These are phyloP conservation scores for Kazachstania bromeliacearum DNA, from an alignment of 805 yeast genomes.

Conservation along the genomic window DNA sequence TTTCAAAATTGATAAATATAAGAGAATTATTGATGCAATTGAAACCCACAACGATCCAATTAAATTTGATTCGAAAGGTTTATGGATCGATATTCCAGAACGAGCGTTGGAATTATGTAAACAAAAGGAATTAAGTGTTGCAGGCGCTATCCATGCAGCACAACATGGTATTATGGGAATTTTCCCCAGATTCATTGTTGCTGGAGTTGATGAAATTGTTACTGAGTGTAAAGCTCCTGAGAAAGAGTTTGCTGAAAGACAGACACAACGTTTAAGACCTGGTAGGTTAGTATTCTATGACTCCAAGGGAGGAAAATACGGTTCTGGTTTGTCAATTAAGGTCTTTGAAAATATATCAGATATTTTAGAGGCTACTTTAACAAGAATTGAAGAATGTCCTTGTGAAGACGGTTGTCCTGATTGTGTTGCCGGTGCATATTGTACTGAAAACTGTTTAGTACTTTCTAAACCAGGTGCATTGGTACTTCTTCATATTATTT, in stretches of 20 bases:
- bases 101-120: slow-evolving; percentile 50
- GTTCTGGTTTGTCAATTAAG: slow-evolving; percentile 70
- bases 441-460: slow-evolving; percentile 75
- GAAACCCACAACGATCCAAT: slow-evolving; percentile 89
- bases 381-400: slow-evolving; percentile 52
- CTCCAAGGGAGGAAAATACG: slow-evolving; percentile 68
- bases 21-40: slow-evolving; percentile 82
- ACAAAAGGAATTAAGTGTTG: slow-evolving; percentile 51
- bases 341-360: slow-evolving; percentile 72
- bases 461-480: slow-evolving; percentile 80
- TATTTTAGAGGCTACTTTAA: slow-evolving; percentile 50
- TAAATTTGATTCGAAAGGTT: slow-evolving; percentile 57
- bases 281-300: slow-evolving; percentile 82
- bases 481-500: slow-evolving; percentile 52
- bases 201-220: slow-evolving; percentile 67
- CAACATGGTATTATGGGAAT: slow-evolving; percentile 82
- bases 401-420: slow-evolving; percentile 65
- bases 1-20: slow-evolving; percentile 70
- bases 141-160: slow-evolving; percentile 96
- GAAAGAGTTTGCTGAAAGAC: slow-evolving; percentile 78
- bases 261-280: slow-evolving; percentile 67
- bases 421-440: slow-evolving; percentile 76
- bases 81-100: slow-evolving; percentile 83
- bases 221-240: slow-evolving; percentile 98
- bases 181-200: slow-evolving; percentile 61